These are phyloP conservation scores for Amanita rimosa DNA, from an alignment of 768 basidiomycete species.

Conservation along the genomic window DNA sequence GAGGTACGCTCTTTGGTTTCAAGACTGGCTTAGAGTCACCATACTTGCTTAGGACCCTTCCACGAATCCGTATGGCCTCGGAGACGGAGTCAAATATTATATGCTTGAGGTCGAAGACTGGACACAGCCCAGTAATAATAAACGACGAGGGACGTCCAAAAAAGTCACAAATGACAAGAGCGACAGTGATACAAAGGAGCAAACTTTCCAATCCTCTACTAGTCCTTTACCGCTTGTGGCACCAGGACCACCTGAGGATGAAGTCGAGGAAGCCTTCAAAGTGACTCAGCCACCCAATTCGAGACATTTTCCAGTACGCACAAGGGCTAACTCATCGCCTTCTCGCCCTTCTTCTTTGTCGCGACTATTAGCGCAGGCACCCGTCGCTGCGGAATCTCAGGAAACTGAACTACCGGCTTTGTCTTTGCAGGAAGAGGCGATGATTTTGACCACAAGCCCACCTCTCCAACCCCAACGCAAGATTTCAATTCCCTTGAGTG, in stretches of 20 bases:
- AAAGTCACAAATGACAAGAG: conserved; percentile 34
- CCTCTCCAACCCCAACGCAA: conserved; percentile 9
- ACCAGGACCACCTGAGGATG: conserved; percentile 53
- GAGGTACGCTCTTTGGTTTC: conserved; percentile 36
- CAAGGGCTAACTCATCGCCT: conserved; percentile 53
- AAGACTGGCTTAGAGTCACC: not conserved
- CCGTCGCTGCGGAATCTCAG: conserved; percentile 29
- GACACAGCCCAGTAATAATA: conserved; percentile 66
- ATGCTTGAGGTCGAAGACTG: conserved; percentile 92
- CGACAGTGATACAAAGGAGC: conserved; percentile 19
- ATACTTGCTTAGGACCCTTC: conserved; percentile 47
- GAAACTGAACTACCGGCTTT: not conserved
- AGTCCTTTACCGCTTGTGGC: conserved; percentile 33
- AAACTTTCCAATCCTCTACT: conserved; percentile 15
- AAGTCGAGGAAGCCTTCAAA: conserved; percentile 65
- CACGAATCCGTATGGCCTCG: conserved; percentile 83
- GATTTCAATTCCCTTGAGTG: conserved; percentile 12
- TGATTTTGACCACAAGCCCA: not conserved
- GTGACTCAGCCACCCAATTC: conserved; percentile 57
- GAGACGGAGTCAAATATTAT: conserved; percentile 86
- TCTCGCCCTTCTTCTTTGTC: conserved; percentile 75
- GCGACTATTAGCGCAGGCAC: conserved; percentile 67
- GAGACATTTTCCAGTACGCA: conserved; percentile 51
- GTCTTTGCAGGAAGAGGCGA: not conserved
- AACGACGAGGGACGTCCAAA: conserved; percentile 44